Percentiles rank a stretch among this genome's conserved stretches.
Conservation (phyloP, 2,329 filamentous ascomycete species). For the Endocalyx cinctus region DNA sequence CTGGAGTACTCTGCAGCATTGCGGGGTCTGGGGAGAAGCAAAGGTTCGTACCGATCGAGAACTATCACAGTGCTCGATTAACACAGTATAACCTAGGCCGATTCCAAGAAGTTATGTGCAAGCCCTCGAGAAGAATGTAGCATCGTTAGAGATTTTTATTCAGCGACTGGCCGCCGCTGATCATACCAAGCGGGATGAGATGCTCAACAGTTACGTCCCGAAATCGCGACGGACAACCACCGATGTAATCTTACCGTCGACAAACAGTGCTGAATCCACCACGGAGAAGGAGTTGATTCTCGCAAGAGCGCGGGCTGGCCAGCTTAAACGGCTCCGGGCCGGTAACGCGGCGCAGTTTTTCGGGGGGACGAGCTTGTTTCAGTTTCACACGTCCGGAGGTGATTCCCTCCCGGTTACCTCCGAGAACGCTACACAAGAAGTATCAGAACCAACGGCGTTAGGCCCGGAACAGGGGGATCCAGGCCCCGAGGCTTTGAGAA, state of each 20-base stretch:
- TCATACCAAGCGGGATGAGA: constrained; percentile 33
- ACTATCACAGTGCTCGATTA: too few species aligned
- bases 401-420: constrained; percentile 2
- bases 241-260: constrained; percentile 11
- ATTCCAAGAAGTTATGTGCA: constrained; percentile 42
- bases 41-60: too few species aligned
- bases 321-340: constrained; percentile 31
- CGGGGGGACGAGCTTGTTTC: constrained; percentile 43
- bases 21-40: constrained; percentile 14
- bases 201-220: constrained; percentile 34
- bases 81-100: constrained; percentile 36
- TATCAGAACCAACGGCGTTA: constrained; percentile 5
- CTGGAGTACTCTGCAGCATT: constrained; percentile 10
- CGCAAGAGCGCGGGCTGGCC: constrained; percentile 29
- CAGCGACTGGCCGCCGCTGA: constrained; percentile 38
- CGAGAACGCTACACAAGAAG: constrained; percentile 5
- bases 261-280: constrained; percentile 6
- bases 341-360: constrained; percentile 42
- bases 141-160: constrained; percentile 40
- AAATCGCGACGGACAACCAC: constrained; percentile 7
- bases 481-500: constrained; percentile 7
- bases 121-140: constrained; percentile 42
- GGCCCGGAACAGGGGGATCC: constrained; percentile 6
- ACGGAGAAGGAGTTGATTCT: constrained; percentile 18
- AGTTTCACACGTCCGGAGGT: constrained; percentile 29